phyloP scores from a whole-genome alignment of 345 rosid species.

The Rhodomyrtus tomentosa region DNA sequence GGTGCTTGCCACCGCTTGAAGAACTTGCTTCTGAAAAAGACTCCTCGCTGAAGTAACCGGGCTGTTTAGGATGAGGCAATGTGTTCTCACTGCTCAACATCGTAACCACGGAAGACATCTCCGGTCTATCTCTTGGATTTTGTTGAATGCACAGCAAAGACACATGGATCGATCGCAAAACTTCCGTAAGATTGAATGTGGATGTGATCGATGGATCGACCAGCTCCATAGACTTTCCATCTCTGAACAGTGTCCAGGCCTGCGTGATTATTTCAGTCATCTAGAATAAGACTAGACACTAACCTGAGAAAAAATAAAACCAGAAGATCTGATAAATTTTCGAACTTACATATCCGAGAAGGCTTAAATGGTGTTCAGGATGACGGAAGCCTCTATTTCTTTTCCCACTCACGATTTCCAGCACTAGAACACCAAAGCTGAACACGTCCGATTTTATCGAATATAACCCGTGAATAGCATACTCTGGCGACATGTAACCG shows the following conservation, averaged over 20 bases:
- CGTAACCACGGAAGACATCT: slow-evolving; percentile 1
- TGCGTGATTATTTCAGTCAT: background rate
- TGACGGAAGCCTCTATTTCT: slow-evolving; percentile 11
- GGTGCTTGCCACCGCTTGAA: background rate
- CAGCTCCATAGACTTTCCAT: background rate
- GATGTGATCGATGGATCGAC: background rate
- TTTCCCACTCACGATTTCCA: slow-evolving; percentile 18
- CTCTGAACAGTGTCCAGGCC: slow-evolving; percentile 1
- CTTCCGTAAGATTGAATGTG: background rate
- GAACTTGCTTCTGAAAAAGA: background rate
- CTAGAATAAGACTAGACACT: background rate
- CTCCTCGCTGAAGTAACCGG: background rate
- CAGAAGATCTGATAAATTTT: background rate
- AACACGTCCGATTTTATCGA: slow-evolving; percentile 19
- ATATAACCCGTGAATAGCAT: slow-evolving; percentile 6
- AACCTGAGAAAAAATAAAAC: background rate
- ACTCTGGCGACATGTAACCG: slow-evolving; percentile 26
- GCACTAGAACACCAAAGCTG: slow-evolving; percentile 17
- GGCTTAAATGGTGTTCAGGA: background rate
- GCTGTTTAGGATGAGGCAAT: slow-evolving; percentile 2
- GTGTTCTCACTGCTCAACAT: background rate
- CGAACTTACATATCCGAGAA: background rate
- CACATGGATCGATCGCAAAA: slow-evolving; percentile 3
- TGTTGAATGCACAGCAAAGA: slow-evolving; percentile 1
- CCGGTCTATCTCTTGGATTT: background rate